These are phyloP conservation scores for Rubus parviflorus DNA, from an alignment of 306 rosid species.

Conservation along the genomic window DNA sequence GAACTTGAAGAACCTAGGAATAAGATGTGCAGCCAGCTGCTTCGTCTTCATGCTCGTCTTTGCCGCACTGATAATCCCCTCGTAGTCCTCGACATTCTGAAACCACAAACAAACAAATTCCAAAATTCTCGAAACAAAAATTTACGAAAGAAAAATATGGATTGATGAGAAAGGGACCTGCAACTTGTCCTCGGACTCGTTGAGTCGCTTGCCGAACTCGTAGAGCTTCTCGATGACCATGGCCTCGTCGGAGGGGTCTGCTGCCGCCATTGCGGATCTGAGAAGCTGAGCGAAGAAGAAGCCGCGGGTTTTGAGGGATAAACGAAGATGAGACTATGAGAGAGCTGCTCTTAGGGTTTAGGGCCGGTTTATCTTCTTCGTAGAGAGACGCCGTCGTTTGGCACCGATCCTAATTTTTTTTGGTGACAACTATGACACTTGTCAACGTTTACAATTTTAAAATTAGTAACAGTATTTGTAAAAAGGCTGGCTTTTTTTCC, in stretches of 20 bases:
- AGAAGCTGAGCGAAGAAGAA: conserved; percentile 30
- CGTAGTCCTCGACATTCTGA: conserved; percentile 73
- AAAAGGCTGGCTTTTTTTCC: too few relatives aligned
- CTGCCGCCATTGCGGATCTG: conserved; percentile 34
- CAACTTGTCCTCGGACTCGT: conserved; percentile 79
- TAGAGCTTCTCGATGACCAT: conserved; percentile 82
- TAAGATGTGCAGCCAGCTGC: conserved; percentile 93
- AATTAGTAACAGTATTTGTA: too few relatives aligned
- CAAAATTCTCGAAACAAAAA: conserved; percentile 26
- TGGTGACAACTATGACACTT: too few relatives aligned
- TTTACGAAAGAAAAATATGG: neutral
- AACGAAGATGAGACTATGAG: neutral
- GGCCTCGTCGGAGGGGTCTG: conserved; percentile 71
- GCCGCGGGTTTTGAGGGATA: neutral
- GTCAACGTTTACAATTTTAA: too few relatives aligned
- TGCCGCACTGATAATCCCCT: conserved; percentile 85
- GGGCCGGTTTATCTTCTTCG: too few relatives aligned
- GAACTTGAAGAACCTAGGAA: conserved; percentile 90
- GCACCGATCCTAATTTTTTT: too few relatives aligned
- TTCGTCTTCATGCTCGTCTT: conserved; percentile 85
- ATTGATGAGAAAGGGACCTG: conserved; percentile 46
- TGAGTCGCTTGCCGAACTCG: conserved; percentile 90
- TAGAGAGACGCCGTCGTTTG: too few relatives aligned
- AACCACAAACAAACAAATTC: conserved; percentile 4
- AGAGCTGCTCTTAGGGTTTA: too few relatives aligned